phyloP scores from a whole-genome alignment of 2,329 filamentous ascomycete genomes.

The Neofusicoccum ribis region DNA sequence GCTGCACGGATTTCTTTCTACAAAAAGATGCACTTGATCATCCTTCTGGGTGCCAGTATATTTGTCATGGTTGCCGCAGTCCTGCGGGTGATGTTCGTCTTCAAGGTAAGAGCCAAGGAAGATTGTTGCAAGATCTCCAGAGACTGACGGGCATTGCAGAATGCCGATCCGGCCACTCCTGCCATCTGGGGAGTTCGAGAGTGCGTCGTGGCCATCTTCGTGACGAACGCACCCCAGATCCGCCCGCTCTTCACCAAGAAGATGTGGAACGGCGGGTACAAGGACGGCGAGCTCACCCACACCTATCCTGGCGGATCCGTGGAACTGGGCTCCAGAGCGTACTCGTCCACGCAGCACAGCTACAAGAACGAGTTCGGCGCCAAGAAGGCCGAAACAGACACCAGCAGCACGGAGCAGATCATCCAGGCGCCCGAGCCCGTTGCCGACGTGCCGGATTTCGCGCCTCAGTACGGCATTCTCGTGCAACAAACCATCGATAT shows the following conservation, averaged over 20 bases:
- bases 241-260: conserved; percentile 4
- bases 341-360: neutral
- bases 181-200: conserved; percentile 9
- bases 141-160: neutral
- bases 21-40: neutral
- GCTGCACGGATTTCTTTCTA: neutral
- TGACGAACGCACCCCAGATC: conserved; percentile 1
- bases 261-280: conserved; percentile 1
- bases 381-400: neutral
- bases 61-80: conserved; percentile 5
- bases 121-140: no score
- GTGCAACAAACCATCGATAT: neutral
- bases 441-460: neutral
- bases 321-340: neutral
- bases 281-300: neutral
- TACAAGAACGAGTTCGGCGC: neutral
- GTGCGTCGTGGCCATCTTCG: conserved; percentile 8
- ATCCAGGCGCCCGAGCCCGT: neutral
- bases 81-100: conserved; percentile 9
- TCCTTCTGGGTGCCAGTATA: neutral
- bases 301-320: neutral
- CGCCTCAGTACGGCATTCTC: neutral
- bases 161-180: neutral
- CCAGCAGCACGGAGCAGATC: conserved; percentile 1
- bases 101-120: neutral